phyloP scores from a whole-genome alignment of 2,329 filamentous ascomycete species.

The Colletotrichum sp. region DNA sequence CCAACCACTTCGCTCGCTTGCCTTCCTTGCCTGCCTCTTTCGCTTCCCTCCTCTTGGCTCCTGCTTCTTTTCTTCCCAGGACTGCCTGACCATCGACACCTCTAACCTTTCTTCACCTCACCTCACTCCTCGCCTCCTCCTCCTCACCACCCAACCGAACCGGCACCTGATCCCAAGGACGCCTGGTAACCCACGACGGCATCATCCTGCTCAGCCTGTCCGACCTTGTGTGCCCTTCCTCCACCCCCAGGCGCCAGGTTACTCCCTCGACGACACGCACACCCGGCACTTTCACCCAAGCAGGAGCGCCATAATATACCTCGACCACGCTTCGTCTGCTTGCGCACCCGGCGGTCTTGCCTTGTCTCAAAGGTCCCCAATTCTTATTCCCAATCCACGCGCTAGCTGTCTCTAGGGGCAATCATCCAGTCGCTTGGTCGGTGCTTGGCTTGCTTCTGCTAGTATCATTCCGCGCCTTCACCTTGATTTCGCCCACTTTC shows the following conservation, averaged over 20 bases:
- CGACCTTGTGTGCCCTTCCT: not conserved
- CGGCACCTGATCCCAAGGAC: not conserved
- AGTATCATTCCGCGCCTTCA: conserved; percentile 5
- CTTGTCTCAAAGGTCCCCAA: conserved; percentile 14
- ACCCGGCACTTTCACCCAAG: not conserved
- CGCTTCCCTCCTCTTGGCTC: conserved; percentile 8
- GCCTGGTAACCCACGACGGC: not conserved
- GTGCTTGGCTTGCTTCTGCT: conserved; percentile 11
- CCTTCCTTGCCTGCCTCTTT: not conserved
- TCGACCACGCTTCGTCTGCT: not conserved
- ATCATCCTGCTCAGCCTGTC: not conserved
- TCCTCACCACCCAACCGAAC: not conserved
- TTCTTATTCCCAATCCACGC: conserved; percentile 11
- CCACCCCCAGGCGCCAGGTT: not conserved
- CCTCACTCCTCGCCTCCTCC: not conserved
- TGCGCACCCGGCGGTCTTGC: conserved; percentile 6
- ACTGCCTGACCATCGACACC: conserved; percentile 5
- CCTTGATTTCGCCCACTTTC: conserved; percentile 2
- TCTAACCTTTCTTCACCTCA: not conserved
- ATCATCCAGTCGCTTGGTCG: not conserved
- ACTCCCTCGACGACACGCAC: not conserved
- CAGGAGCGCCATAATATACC: conserved; percentile 9
- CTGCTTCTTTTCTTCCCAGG: conserved; percentile 12
- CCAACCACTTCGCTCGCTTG: conserved; percentile 10
- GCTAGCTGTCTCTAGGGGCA: conserved; percentile 18